A percentile compares a stretch with the other conserved stretches of the same genome.
Evolutionary conservation across 306 rosid species (phyloP).

Genomic region (Styphnolobium japonicum): DNA sequence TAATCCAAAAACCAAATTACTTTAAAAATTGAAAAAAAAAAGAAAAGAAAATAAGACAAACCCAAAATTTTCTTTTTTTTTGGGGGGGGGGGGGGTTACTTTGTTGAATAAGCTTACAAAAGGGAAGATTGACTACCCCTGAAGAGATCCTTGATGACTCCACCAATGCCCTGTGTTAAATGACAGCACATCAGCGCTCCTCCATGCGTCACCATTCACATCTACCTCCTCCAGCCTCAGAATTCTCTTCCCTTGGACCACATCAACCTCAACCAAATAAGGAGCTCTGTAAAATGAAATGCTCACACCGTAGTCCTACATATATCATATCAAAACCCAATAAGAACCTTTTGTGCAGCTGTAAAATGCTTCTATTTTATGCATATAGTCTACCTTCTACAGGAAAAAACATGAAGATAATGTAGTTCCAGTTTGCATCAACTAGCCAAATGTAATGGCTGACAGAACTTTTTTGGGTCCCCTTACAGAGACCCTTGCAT

Average conservation of each 20-base stretch:
- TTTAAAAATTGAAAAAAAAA: neutral
- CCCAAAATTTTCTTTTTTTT: neutral
- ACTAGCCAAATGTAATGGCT: constrained; percentile 19
- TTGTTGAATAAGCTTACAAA: neutral
- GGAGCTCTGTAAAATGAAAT: constrained; percentile 68
- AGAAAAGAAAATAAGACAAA: too few species aligned
- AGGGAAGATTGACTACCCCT: constrained; percentile 50
- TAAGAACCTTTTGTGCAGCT: constrained; percentile 16
- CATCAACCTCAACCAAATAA: constrained; percentile 69
- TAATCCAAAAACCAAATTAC: neutral
- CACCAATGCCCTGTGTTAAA: constrained; percentile 94
- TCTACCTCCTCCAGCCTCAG: constrained; percentile 56
- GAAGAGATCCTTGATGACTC: constrained; percentile 71
- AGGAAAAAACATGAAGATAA: constrained; percentile 16
- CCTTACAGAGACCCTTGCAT: neutral
- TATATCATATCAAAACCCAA: constrained; percentile 27
- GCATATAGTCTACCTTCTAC: constrained; percentile 15
- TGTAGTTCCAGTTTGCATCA: constrained; percentile 34
- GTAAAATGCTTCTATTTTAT: constrained; percentile 17
- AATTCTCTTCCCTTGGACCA: constrained; percentile 64
- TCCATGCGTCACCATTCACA: constrained; percentile 57
- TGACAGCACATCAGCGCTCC: constrained; percentile 59
- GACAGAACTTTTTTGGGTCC: constrained; percentile 26
- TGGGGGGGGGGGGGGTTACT: neutral
- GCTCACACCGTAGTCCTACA: constrained; percentile 74